Base-by-base conservation (phyloP, 1,284 basidiomycete species). In the Ustilago esculenta region DNA sequence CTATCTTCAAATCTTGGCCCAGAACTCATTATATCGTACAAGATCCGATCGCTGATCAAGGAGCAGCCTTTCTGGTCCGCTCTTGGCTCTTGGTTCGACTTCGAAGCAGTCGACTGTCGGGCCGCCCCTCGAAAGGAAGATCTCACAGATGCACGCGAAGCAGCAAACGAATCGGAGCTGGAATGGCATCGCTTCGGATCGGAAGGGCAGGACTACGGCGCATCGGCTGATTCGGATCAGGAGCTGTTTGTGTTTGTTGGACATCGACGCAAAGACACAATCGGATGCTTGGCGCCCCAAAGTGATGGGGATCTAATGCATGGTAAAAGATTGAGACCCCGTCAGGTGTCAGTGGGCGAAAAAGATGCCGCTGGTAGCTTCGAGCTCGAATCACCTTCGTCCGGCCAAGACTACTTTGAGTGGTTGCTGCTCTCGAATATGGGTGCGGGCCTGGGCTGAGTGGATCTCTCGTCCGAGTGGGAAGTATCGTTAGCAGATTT, bases 51-150 rank as follows among this genome's bases (percentile, higher is more conserved):
- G 60, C 84, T 92, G 34, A 68, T 85, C 2, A 92, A 91, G 73
- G 92, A 93, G 77, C 85, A 87, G 1, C 85, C 88, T 0, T 94
- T 93, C 81, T 93, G 91, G 91, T 84, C 85, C 11, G 88, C 89
- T 0, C 90, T 94, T 67, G 90, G 91, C 15, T 81, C 89, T 1
- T 94, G 90, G 91, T 94, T 92, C 82, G 80, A 85, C 8, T 90
- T 89, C 63, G 77, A 83, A 37, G 88, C 90, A 1, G 88, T 92
- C 4, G 48, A 67, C 39, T 77, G 72, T 46, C 56, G 48, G 27
- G 37, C 47, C 23, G 44, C 12, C 18, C 21, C 34, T 27, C 15
- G 18, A 5, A 37, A 42, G 27, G 20, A 9, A 27, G 20, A 27
- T 24, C n/a, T 7, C 25, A 35, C 23, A 15, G 21, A 44, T 14